These are phyloP conservation scores for Cutaneotrichosporon daszewskae DNA, from an alignment of 1,284 basidiomycete species.

Conservation along the genomic window DNA sequence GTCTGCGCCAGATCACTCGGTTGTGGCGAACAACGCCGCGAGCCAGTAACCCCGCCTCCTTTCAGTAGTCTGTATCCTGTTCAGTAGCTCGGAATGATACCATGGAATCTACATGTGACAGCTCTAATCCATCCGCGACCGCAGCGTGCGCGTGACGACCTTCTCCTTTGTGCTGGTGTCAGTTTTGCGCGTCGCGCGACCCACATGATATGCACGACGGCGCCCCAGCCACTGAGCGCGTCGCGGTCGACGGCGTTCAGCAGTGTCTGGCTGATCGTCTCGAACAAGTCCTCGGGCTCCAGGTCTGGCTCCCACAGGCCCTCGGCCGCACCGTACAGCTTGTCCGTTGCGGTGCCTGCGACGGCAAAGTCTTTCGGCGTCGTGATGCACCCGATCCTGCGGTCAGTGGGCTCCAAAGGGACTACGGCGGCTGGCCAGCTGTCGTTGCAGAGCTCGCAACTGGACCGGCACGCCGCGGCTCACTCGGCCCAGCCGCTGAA, in stretches of 20 bases:
- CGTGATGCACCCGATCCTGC: slow-evolving; percentile 68
- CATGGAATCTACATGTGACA: slow-evolving; percentile 15
- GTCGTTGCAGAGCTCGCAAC: background rate
- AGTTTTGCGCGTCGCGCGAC: slow-evolving; percentile 35
- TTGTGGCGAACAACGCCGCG: too few relatives aligned
- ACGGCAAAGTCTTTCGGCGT: slow-evolving; percentile 81
- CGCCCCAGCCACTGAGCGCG: slow-evolving; percentile 96
- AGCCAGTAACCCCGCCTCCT: too few relatives aligned
- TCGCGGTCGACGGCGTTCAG: slow-evolving; percentile 94
- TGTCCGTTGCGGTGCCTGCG: slow-evolving; percentile 84
- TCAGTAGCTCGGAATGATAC: too few relatives aligned
- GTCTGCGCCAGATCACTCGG: too few relatives aligned
- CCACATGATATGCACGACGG: slow-evolving; percentile 90
- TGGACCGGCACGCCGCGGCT: too few relatives aligned
- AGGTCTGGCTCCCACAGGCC: slow-evolving; percentile 97
- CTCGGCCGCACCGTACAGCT: slow-evolving; percentile 96
- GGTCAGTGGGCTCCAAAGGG: slow-evolving; percentile 1
- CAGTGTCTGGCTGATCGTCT: slow-evolving; percentile 95
- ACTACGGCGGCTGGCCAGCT: background rate
- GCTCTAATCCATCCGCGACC: slow-evolving; percentile 82
- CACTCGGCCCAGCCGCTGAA: background rate
- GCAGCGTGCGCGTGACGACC: slow-evolving; percentile 76
- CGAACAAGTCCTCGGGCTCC: slow-evolving; percentile 87
- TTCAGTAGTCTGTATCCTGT: too few relatives aligned
- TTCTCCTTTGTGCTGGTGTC: slow-evolving; percentile 70